Conservation (phyloP, 2,329 filamentous ascomycete genomes). For the Didymellaceae sp. region DNA sequence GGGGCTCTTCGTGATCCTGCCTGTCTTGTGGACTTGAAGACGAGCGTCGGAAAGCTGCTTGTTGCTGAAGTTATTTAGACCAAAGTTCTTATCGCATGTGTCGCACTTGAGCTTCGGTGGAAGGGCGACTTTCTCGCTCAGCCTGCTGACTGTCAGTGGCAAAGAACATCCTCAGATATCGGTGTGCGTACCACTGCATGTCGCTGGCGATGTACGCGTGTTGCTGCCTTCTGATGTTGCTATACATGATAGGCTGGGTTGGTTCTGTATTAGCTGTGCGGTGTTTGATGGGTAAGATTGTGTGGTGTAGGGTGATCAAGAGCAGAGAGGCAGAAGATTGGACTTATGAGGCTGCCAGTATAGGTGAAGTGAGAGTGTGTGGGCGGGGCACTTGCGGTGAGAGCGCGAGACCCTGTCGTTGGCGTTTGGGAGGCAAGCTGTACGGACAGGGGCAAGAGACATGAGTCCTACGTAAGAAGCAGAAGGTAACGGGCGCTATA, state of each 20-base stretch:
- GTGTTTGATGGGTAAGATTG: not conserved
- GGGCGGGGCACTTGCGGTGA: not conserved
- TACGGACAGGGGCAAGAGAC: conserved; percentile 3
- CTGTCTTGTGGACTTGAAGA: conserved; percentile 20
- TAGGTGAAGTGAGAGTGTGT: conserved; percentile 1
- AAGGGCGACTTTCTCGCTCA: conserved; percentile 28
- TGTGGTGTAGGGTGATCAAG: not conserved
- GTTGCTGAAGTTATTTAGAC: conserved; percentile 52
- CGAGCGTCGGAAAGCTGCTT: conserved; percentile 53
- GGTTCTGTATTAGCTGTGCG: not conserved
- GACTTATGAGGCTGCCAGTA: not conserved
- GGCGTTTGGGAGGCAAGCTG: not conserved
- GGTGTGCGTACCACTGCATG: conserved; percentile 18
- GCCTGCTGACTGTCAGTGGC: conserved; percentile 17
- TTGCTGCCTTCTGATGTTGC: conserved; percentile 1
- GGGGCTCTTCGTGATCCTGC: conserved; percentile 32
- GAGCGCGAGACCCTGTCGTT: not conserved
- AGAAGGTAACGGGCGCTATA: too few species aligned
- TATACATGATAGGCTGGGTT: not conserved
- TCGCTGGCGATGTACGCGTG: conserved; percentile 21
- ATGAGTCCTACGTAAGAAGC: not conserved
- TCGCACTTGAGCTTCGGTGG: conserved; percentile 52
- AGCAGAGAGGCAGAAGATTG: not conserved
- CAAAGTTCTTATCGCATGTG: conserved; percentile 53
- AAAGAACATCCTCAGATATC: too few species aligned